Conservation (phyloP, 2,329 filamentous ascomycete species). For the Cadophora sp. region DNA sequence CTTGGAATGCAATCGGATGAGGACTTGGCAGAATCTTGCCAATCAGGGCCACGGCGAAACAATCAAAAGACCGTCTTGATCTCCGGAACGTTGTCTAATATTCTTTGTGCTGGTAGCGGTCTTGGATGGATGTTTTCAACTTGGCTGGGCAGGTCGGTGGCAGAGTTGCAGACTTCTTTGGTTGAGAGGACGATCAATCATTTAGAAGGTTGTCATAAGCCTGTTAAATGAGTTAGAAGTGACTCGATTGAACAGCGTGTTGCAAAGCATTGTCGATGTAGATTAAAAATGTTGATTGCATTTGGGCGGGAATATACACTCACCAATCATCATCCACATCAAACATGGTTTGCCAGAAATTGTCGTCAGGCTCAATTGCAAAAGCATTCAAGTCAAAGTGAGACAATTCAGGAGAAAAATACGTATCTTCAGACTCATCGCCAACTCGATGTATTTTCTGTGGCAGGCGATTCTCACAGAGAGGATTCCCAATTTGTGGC, state of each 20-base stretch:
- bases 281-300: background rate
- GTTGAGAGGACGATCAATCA: no score
- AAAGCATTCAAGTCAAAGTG: background rate
- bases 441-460: background rate
- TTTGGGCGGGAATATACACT: background rate
- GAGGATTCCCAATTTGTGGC: background rate
- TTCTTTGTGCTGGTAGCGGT: no score
- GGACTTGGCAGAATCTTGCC: no score
- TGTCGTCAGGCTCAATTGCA: slow-evolving; percentile 1
- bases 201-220: background rate
- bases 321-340: slow-evolving; percentile 13
- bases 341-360: slow-evolving; percentile 18
- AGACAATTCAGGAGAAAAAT: background rate
- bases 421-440: background rate
- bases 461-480: background rate
- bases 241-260: background rate
- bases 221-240: background rate
- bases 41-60: no score
- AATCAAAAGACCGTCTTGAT: no score
- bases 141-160: no score
- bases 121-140: no score
- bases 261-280: no score
- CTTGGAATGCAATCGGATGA: no score
- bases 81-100: no score
- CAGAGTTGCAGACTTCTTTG: no score